Conservation (phyloP, 1,139 yeast genomes). For the Candida smagusa region DNA sequence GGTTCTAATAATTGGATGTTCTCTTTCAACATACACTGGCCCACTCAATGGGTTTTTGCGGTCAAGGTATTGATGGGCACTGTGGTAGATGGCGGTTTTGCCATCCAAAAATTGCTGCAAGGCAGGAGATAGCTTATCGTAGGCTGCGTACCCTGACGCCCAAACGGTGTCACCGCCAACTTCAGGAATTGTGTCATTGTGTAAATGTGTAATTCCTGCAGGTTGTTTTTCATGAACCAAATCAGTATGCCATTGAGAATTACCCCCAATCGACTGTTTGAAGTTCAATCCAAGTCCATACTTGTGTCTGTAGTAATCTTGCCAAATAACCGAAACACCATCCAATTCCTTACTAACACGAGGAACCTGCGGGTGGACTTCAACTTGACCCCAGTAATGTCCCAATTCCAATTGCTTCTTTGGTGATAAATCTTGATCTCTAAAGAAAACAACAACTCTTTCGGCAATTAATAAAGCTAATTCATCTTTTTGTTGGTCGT, state of each 20-base stretch:
- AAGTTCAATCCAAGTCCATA: constrained; percentile 18
- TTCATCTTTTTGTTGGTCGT: constrained; percentile 29
- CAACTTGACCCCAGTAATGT: constrained; percentile 44
- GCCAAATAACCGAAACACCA: constrained; percentile 56
- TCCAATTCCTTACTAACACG: constrained; percentile 16
- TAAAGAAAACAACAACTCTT: constrained; percentile 47
- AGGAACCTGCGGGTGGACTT: constrained; percentile 47
- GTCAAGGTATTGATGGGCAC: constrained; percentile 44
- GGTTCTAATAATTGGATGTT: constrained; percentile 39
- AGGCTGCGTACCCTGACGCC: constrained; percentile 50
- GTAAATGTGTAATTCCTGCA: constrained; percentile 47
- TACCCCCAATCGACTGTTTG: constrained; percentile 30
- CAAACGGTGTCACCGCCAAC: constrained; percentile 51
- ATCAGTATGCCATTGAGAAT: constrained; percentile 43
- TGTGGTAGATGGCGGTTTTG: constrained; percentile 42
- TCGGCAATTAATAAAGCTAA: constrained; percentile 51
- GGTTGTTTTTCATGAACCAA: constrained; percentile 47
- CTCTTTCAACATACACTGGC: constrained; percentile 33
- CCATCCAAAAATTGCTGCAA: constrained; percentile 49
- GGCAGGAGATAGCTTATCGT: constrained; percentile 49
- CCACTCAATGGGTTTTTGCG: constrained; percentile 39
- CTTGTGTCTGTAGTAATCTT: constrained; percentile 21
- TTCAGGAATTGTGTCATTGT: constrained; percentile 42
- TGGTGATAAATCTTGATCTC: constrained; percentile 46
- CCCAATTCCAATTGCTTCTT: constrained; percentile 45